These are phyloP conservation scores for Lepiota subincarnata DNA, from an alignment of 768 basidiomycete species.

Conservation along the genomic window DNA sequence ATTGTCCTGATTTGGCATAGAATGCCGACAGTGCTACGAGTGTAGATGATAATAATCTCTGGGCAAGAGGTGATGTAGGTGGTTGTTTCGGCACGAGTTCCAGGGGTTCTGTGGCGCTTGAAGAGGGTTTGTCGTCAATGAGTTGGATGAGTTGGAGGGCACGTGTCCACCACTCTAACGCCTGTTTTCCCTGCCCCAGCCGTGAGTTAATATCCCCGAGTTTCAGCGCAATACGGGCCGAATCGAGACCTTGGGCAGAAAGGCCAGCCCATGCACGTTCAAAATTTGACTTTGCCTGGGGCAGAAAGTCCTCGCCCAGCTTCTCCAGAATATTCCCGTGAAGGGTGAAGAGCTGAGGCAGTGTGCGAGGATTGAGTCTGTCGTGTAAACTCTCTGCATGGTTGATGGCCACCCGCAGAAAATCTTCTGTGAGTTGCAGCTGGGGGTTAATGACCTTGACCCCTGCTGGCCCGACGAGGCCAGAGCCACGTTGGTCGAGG, in stretches of 20 bases:
- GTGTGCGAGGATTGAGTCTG: conserved; percentile 42
- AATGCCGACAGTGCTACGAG: conserved; percentile 71
- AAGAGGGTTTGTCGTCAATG: conserved; percentile 24
- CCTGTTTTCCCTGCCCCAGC: conserved; percentile 48
- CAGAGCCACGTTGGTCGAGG: conserved; percentile 29
- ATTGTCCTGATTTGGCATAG: conserved; percentile 56
- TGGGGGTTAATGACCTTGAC: conserved; percentile 50
- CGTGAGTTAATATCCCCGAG: conserved; percentile 63
- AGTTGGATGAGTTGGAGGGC: conserved; percentile 43
- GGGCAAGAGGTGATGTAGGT: conserved; percentile 58
- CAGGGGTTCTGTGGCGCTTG: conserved; percentile 1
- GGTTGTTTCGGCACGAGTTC: conserved; percentile 29
- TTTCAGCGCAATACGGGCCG: conserved; percentile 58
- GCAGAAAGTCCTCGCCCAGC: conserved; percentile 48
- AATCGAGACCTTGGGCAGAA: conserved; percentile 32
- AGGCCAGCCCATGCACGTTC: conserved; percentile 53
- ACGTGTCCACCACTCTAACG: conserved; percentile 65
- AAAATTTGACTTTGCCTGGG: conserved; percentile 53
- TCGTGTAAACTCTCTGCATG: conserved; percentile 35
- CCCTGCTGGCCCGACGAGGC: conserved; percentile 27
- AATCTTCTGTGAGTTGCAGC: conserved; percentile 49
- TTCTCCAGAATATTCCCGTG: conserved; percentile 58
- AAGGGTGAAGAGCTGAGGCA: conserved; percentile 49
- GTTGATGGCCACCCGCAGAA: conserved; percentile 45
- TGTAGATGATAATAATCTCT: conserved; percentile 56